Percentiles rank a stretch among this genome's conserved stretches.
Conservation (phyloP, 345 rosid genomes). For the Citrus maxima region DNA sequence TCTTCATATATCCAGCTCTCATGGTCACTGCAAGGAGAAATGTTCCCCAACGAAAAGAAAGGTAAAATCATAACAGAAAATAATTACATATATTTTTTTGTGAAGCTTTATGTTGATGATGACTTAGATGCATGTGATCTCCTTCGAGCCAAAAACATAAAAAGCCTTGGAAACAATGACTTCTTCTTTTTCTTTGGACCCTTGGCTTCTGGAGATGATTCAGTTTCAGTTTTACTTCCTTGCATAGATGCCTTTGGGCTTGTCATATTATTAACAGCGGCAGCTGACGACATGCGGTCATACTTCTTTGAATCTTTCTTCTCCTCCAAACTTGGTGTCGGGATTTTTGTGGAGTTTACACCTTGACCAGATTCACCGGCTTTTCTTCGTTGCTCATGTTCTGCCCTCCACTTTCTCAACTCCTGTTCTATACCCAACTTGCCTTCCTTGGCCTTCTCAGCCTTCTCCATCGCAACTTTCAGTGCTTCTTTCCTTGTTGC, state of each 20-base stretch:
- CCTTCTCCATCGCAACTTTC: slow-evolving; percentile 65
- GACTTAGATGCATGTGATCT: slow-evolving; percentile 49
- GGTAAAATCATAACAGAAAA: slow-evolving; percentile 14
- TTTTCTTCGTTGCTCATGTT: slow-evolving; percentile 64
- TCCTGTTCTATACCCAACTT: slow-evolving; percentile 83
- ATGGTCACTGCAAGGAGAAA: background rate
- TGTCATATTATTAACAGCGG: slow-evolving; percentile 2
- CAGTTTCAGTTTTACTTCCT: slow-evolving; percentile 25
- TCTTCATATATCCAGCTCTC: slow-evolving; percentile 5
- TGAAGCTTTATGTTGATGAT: slow-evolving; percentile 8
- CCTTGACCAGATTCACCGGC: slow-evolving; percentile 40
- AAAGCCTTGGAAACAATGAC: slow-evolving; percentile 66
- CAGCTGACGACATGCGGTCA: slow-evolving; percentile 11
- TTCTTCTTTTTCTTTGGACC: slow-evolving; percentile 68
- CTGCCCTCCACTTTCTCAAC: slow-evolving; percentile 85
- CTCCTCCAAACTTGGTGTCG: slow-evolving; percentile 34
- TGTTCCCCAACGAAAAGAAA: background rate
- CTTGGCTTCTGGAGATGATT: slow-evolving; percentile 33
- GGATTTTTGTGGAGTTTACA: slow-evolving; percentile 22
- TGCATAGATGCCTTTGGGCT: slow-evolving; percentile 30
- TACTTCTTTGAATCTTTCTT: slow-evolving; percentile 30
- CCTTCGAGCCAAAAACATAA: slow-evolving; percentile 61
- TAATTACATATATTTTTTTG: background rate
- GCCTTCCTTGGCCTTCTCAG: slow-evolving; percentile 85
- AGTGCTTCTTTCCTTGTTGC: slow-evolving; percentile 56